These are phyloP conservation scores for Apiotrichum montevideense DNA, from an alignment of 1,284 basidiomycete species.

Conservation along the genomic window DNA sequence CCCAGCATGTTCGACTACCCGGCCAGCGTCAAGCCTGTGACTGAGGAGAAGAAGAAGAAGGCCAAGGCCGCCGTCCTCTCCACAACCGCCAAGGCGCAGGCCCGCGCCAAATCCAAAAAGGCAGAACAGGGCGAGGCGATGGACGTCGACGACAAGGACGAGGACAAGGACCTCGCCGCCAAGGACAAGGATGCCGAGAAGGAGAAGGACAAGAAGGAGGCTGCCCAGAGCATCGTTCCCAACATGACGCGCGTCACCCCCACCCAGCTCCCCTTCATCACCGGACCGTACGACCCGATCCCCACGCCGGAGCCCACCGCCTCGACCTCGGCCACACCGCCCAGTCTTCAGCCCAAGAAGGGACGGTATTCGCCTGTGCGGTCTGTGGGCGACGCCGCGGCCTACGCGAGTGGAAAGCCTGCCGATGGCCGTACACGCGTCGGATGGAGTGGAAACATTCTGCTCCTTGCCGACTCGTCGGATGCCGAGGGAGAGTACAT, in stretches of 20 bases:
- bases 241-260: conserved; percentile 95
- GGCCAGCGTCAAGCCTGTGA: conserved; percentile 70
- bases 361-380: conserved; percentile 17
- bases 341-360: conserved; percentile 13
- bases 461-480: conserved; percentile 63
- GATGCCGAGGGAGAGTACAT: conserved; percentile 55
- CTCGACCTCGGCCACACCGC: not conserved
- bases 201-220: conserved; percentile 52
- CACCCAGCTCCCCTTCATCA: conserved; percentile 75
- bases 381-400: conserved; percentile 14
- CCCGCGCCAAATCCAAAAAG: conserved; percentile 72
- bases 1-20: conserved; percentile 89
- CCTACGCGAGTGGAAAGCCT: conserved; percentile 13
- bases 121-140: conserved; percentile 66
- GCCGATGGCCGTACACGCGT: conserved; percentile 16
- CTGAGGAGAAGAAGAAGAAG: conserved; percentile 83
- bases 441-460: conserved; percentile 59
- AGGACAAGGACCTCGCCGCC: conserved; percentile 12
- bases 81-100: conserved; percentile 88
- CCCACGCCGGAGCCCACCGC: not conserved
- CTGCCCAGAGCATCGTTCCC: conserved; percentile 64
- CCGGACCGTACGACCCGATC: conserved; percentile 28
- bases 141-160: conserved; percentile 59
- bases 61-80: conserved; percentile 87
- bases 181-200: conserved; percentile 51